phyloP scores from a whole-genome alignment of 2,329 filamentous ascomycete genomes.

The Huntiella moniliformis region DNA sequence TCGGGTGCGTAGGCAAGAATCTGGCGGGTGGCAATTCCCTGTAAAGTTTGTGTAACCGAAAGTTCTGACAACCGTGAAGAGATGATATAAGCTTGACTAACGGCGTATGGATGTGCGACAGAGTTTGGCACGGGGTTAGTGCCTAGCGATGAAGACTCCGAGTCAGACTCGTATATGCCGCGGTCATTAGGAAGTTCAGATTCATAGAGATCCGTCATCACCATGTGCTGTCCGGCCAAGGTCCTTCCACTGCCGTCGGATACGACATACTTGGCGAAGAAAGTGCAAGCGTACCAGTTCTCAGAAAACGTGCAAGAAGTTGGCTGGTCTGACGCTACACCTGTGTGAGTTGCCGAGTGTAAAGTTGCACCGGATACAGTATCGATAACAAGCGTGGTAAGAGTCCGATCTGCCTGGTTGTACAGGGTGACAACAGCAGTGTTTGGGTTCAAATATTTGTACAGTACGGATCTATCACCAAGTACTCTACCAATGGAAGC shows the following conservation, averaged over 20 bases:
- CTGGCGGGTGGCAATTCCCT: slow-evolving; percentile 75
- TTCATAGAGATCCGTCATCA: slow-evolving; percentile 79
- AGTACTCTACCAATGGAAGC: slow-evolving; percentile 91
- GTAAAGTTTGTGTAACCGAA: slow-evolving; percentile 70
- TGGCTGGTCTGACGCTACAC: slow-evolving; percentile 54
- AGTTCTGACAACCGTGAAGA: slow-evolving; percentile 62
- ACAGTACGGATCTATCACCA: slow-evolving; percentile 78
- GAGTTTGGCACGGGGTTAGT: slow-evolving; percentile 38
- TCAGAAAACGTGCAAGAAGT: slow-evolving; percentile 69
- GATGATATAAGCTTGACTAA: slow-evolving; percentile 66
- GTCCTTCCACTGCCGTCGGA: slow-evolving; percentile 28
- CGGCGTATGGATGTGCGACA: slow-evolving; percentile 48
- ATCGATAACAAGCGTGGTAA: slow-evolving; percentile 66
- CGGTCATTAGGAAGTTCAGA: slow-evolving; percentile 69
- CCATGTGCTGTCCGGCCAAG: slow-evolving; percentile 73
- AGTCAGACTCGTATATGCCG: slow-evolving; percentile 49
- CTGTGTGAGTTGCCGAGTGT: slow-evolving; percentile 48
- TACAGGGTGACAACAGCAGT: slow-evolving; percentile 56
- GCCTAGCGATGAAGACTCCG: slow-evolving; percentile 61
- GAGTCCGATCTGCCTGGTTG: slow-evolving; percentile 35
- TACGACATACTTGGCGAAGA: slow-evolving; percentile 43
- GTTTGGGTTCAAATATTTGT: slow-evolving; percentile 93
- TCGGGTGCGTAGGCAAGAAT: slow-evolving; percentile 62
- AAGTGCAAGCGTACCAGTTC: slow-evolving; percentile 88
- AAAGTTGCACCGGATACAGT: slow-evolving; percentile 69